Percentiles rank a stretch among this genome's conserved stretches.
phyloP scores from a whole-genome alignment of 495 filamentous ascomycete genomes.

The Melanomma pulvis-pyrius region DNA sequence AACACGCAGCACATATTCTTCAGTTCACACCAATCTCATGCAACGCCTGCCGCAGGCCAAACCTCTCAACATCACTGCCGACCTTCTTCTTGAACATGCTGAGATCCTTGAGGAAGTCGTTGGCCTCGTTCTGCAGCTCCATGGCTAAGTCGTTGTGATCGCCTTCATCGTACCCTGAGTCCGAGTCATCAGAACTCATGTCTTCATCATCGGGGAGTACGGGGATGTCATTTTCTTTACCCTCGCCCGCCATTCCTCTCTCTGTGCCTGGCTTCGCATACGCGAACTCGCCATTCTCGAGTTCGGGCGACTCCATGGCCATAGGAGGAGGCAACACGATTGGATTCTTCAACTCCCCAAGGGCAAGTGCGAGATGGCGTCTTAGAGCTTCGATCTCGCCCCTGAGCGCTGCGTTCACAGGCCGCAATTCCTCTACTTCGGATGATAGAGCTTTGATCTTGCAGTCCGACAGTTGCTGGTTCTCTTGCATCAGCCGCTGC shows the following conservation, averaged over 20 bases:
- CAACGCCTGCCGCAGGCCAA: slow-evolving; percentile 38
- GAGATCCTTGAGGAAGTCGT: slow-evolving; percentile 65
- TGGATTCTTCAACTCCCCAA: slow-evolving; percentile 87
- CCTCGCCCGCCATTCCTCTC: slow-evolving; percentile 27
- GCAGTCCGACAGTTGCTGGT: slow-evolving; percentile 79
- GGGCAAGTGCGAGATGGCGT: slow-evolving; percentile 79
- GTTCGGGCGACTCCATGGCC: slow-evolving; percentile 1
- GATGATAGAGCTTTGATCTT: slow-evolving; percentile 85
- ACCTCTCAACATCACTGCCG: slow-evolving; percentile 70
- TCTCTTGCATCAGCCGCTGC: slow-evolving; percentile 94
- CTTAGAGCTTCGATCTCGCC: slow-evolving; percentile 88
- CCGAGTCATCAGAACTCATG: slow-evolving; percentile 43
- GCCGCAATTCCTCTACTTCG: slow-evolving; percentile 56
- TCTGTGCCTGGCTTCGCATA: slow-evolving; percentile 21
- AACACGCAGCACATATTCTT: not conserved
- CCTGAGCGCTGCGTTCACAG: slow-evolving; percentile 58
- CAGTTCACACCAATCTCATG: slow-evolving; percentile 20
- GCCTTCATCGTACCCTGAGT: slow-evolving; percentile 52
- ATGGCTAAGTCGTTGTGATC: slow-evolving; percentile 49
- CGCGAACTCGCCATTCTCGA: slow-evolving; percentile 10
- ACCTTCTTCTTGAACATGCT: slow-evolving; percentile 82
- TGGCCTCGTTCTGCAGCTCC: slow-evolving; percentile 50
- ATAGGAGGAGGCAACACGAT: slow-evolving; percentile 60
- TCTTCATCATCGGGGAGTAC: slow-evolving; percentile 37
- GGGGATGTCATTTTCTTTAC: slow-evolving; percentile 43